Evolutionary conservation across 1,284 basidiomycete species (phyloP).

Genomic region (Athelia psychrophila): DNA sequence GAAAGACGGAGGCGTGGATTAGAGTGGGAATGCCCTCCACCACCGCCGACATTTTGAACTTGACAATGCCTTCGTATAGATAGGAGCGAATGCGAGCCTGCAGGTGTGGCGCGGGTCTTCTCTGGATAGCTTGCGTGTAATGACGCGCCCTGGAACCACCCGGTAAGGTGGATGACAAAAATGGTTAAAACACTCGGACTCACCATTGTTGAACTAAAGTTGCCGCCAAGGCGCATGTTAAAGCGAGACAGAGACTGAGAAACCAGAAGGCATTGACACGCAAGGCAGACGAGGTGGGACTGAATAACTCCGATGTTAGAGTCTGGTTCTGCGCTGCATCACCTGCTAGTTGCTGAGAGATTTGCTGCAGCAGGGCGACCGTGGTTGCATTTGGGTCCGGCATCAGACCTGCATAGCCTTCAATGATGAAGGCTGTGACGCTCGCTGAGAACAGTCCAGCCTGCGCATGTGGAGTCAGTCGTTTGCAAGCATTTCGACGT

Average conservation of each 20-base stretch:
- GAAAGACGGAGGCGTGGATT: conserved; percentile 35
- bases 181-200: too few species aligned
- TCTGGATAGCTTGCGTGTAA: background rate
- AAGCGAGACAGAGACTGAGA: conserved; percentile 13
- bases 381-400: conserved; percentile 28
- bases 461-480: background rate
- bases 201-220: conserved; percentile 20
- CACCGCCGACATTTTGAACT: conserved; percentile 33
- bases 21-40: conserved; percentile 37
- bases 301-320: background rate
- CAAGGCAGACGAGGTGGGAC: background rate
- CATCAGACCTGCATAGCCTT: conserved; percentile 34
- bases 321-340: background rate
- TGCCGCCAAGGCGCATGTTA: conserved; percentile 20
- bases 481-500: background rate
- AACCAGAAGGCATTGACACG: conserved; percentile 12
- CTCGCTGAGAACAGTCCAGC: conserved; percentile 44
- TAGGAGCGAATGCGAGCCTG: conserved; percentile 35
- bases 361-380: conserved; percentile 28
- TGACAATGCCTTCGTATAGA: conserved; percentile 30
- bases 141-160: background rate
- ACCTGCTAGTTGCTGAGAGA: conserved; percentile 26
- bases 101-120: background rate
- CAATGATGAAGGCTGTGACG: conserved; percentile 38
- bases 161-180: too few species aligned